These are phyloP conservation scores for Gymnopilus dilepis DNA, from an alignment of 768 basidiomycete species.

Conservation along the genomic window DNA sequence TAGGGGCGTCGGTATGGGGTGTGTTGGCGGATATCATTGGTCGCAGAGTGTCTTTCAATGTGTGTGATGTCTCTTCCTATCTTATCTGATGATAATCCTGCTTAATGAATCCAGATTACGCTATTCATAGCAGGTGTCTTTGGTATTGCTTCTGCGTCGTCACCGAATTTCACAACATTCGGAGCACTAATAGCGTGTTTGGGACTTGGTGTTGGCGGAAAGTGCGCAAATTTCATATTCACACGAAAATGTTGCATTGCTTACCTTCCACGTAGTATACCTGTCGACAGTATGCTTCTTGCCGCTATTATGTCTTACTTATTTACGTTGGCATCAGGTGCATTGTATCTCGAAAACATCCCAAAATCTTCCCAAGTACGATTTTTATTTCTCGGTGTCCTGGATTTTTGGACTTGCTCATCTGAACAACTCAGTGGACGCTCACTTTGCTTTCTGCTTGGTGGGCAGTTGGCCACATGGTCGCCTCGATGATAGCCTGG, in stretches of 20 bases:
- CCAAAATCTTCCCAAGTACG: not conserved
- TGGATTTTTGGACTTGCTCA: not conserved
- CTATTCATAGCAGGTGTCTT: constrained; percentile 1
- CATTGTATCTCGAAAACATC: not conserved
- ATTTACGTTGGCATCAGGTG: not conserved
- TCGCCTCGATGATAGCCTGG: not conserved
- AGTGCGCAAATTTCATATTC: not conserved
- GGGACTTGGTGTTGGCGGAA: constrained; percentile 5
- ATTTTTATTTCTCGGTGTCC: not conserved
- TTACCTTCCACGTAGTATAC: not conserved
- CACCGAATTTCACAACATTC: constrained; percentile 4
- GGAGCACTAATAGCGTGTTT: not conserved
- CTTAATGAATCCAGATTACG: not conserved
- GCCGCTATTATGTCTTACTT: not conserved
- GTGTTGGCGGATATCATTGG: constrained; percentile 4
- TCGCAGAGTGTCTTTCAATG: constrained; percentile 1
- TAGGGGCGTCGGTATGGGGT: constrained; percentile 4
- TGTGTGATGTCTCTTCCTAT: not conserved
- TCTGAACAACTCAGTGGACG: not conserved
- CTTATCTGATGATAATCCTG: not conserved
- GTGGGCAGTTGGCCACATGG: constrained; percentile 4
- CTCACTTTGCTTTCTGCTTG: constrained; percentile 3
- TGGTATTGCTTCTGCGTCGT: not conserved
- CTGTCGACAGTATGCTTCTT: not conserved
- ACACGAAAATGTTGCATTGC: too few relatives aligned